These are phyloP conservation scores for Pyrenophora graminea DNA, from an alignment of 2,329 filamentous ascomycete genomes.

Conservation along the genomic window DNA sequence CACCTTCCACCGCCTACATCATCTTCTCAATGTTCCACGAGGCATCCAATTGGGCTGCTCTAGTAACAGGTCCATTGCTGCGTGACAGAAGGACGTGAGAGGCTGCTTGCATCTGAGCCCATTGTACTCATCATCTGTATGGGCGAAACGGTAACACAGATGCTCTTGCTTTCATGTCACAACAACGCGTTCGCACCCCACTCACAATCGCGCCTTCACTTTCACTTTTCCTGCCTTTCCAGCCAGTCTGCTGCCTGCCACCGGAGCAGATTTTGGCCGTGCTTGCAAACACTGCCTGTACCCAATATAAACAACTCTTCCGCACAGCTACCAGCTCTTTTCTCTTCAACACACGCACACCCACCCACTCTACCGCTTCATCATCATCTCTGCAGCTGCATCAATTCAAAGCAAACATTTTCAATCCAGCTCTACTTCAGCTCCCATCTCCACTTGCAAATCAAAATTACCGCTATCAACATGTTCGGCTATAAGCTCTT, in stretches of 20 bases:
- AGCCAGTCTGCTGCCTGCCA: slow-evolving; percentile 2
- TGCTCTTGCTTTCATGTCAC: slow-evolving; percentile 13
- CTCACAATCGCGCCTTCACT: slow-evolving; percentile 19
- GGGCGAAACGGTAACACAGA: slow-evolving; percentile 19
- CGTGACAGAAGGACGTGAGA: neutral
- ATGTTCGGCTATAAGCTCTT: slow-evolving; percentile 37
- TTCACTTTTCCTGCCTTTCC: slow-evolving; percentile 6
- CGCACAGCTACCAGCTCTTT: slow-evolving; percentile 9
- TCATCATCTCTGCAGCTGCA: slow-evolving; percentile 33
- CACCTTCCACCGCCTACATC: neutral
- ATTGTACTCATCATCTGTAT: slow-evolving; percentile 14
- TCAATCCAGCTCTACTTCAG: slow-evolving; percentile 25
- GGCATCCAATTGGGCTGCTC: too few species aligned
- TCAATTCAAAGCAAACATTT: slow-evolving; percentile 24
- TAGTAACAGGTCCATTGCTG: neutral
- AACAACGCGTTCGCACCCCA: slow-evolving; percentile 5
- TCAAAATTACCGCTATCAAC: slow-evolving; percentile 20
- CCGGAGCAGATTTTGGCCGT: slow-evolving; percentile 6
- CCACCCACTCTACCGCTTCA: slow-evolving; percentile 15
- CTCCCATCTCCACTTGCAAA: slow-evolving; percentile 16
- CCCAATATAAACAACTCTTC: slow-evolving; percentile 19
- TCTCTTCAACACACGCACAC: slow-evolving; percentile 2
- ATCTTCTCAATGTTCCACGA: neutral
- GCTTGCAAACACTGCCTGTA: slow-evolving; percentile 9
- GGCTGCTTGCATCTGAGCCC: slow-evolving; percentile 22